These are phyloP conservation scores for Pilobolus umbonatus DNA, from an alignment of 192 early-diverging fungal genomes.

Conservation along the genomic window DNA sequence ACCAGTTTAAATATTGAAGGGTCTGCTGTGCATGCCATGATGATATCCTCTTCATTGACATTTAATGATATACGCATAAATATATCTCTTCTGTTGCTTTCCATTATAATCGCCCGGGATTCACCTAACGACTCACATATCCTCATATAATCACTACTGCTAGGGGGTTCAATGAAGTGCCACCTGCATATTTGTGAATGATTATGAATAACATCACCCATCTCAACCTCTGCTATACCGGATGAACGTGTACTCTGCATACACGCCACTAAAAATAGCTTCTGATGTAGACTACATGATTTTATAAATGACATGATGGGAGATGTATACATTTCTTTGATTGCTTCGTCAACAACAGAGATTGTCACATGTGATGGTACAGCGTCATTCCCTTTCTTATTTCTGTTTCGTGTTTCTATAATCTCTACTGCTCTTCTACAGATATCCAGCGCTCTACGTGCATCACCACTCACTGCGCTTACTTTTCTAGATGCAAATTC, in stretches of 20 bases:
- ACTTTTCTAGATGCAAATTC: conserved; percentile 96
- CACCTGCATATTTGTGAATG: conserved; percentile 65
- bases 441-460: conserved; percentile 90
- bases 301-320: conserved; percentile 69
- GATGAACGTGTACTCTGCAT: conserved; percentile 54
- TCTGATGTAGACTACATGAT: conserved; percentile 74
- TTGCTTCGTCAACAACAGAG: conserved; percentile 67
- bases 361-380: conserved; percentile 52
- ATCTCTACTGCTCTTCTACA: conserved; percentile 78
- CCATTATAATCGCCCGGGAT: conserved; percentile 54
- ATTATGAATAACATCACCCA: conserved; percentile 65
- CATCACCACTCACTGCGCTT: conserved; percentile 93
- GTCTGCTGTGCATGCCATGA: conserved; percentile 66
- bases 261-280: conserved; percentile 77
- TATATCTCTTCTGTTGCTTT: conserved; percentile 63
- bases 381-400: conserved; percentile 14
- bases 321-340: conserved; percentile 86
- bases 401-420: conserved; percentile 43
- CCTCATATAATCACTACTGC: conserved; percentile 53
- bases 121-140: conserved; percentile 65
- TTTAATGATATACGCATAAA: conserved; percentile 65
- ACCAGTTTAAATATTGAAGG: conserved; percentile 50
- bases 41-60: conserved; percentile 73
- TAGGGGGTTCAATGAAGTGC: conserved; percentile 54
- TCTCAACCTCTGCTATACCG: conserved; percentile 70